Percentiles rank a stretch among this genome's conserved stretches.
phyloP scores from a whole-genome alignment of 2,329 filamentous ascomycete species.

The Botrytis cinerea region DNA sequence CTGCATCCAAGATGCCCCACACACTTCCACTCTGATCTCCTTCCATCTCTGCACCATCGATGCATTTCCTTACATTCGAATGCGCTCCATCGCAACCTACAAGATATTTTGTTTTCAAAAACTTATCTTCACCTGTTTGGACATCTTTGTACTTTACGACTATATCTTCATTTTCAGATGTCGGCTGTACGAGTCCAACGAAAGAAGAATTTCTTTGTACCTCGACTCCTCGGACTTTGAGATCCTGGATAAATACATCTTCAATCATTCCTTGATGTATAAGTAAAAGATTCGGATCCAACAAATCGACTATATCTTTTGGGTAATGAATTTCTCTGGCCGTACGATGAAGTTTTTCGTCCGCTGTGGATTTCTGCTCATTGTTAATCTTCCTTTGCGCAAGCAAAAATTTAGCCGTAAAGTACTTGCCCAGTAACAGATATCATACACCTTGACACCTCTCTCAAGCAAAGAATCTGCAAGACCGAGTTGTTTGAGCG shows the following conservation, averaged over 20 bases:
- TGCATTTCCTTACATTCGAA: constrained; percentile 51
- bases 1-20: constrained; percentile 58
- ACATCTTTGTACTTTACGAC: constrained; percentile 55
- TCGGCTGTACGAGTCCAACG: constrained; percentile 43
- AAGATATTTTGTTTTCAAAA: constrained; percentile 61
- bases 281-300: constrained; percentile 47
- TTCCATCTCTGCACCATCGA: constrained; percentile 58
- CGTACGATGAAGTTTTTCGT: constrained; percentile 30
- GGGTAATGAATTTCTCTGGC: constrained; percentile 45
- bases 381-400: constrained; percentile 46
- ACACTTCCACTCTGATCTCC: constrained; percentile 59
- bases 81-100: constrained; percentile 62
- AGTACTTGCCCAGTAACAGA: constrained; percentile 59
- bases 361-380: constrained; percentile 30
- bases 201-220: constrained; percentile 49
- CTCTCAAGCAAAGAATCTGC: constrained; percentile 56
- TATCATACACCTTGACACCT: constrained; percentile 58
- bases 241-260: constrained; percentile 56
- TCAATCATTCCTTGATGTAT: constrained; percentile 53
- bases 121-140: constrained; percentile 53
- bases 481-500: constrained; percentile 62
- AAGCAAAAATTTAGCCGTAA: not conserved
- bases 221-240: constrained; percentile 49
- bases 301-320: constrained; percentile 34
- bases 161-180: constrained; percentile 36